phyloP scores from a whole-genome alignment of 139 green algal genomes.

The Chlamydomonas sp. region DNA sequence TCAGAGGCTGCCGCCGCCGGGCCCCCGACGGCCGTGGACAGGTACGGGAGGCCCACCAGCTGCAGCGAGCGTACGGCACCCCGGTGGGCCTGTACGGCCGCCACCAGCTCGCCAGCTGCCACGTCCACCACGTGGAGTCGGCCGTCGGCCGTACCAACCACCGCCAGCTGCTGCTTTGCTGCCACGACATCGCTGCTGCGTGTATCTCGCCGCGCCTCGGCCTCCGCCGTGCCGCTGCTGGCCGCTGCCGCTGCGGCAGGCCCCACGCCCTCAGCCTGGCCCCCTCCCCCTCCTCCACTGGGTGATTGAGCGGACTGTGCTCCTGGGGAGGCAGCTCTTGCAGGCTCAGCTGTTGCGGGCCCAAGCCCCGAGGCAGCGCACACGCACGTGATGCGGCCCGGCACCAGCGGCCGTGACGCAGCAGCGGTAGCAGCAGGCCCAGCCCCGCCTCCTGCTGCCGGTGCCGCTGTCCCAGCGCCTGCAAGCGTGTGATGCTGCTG shows the following conservation, averaged over 20 bases:
- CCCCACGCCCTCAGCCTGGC: not conserved
- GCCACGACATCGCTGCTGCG: not conserved
- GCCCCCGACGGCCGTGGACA: not conserved
- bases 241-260: not conserved
- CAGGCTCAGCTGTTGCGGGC: no score
- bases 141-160: slow-evolving; percentile 25
- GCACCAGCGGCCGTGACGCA: not conserved
- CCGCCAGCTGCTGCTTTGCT: not conserved
- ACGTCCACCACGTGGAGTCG: slow-evolving; percentile 35
- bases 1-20: not conserved
- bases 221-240: not conserved
- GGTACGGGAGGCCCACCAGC: slow-evolving; percentile 3
- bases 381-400: slow-evolving; percentile 13
- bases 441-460: not conserved
- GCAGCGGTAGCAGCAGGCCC: not conserved
- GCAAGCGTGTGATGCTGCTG: not conserved
- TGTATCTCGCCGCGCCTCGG: no score
- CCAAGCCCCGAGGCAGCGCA: no score
- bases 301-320: not conserved
- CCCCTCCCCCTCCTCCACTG: no score
- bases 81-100: slow-evolving; percentile 24
- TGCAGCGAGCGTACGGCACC: slow-evolving; percentile 19
- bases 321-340: no score
- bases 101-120: slow-evolving; percentile 6
- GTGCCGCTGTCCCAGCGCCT: not conserved